Base-by-base conservation (phyloP, 1,139 yeast genomes). In the Kodamaea alishanica region DNA sequence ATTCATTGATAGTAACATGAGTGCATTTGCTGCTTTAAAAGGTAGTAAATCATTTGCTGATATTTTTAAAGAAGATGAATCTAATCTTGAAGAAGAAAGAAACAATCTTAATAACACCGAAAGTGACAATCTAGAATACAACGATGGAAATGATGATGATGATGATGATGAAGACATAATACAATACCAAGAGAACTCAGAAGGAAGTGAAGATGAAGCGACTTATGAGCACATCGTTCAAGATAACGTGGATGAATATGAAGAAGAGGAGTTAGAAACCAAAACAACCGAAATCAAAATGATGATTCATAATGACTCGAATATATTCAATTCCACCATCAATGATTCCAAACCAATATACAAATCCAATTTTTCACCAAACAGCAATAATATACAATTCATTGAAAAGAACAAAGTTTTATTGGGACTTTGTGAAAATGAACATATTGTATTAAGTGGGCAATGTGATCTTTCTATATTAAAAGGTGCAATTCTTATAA, bases 401-500 rank as follows among this genome's bases (percentile, higher is more conserved):
- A 8, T 54, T 34, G 54, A 54, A 1, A 58, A 59, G 1, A 51
- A 60, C 6, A 52, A 60, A 32, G 59, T 71, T 1, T 46, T 61
- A 5, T 39, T 79, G 22, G 82, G 78, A 0, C 58, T 81, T 15
- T 63, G 62, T 35, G 52, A 54, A 3, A 61, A 63, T 32, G 84
- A 85, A 49, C 63, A 61, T 28, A 47, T 86, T 2, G 59, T 79
- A 26, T 43, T 85, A 2, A 68, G 72, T 32, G 96, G 96, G 0
- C 80, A 77, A 46, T 82, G 73, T 49, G 53, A 48, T 6, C 37
- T 86, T 22, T 61, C 63, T 6, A 65, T 86, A 0, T 67, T 75
- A 37, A 65, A 77, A 50, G 96, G 96, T 10, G 77, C 81, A 0
- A 54, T 68, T 0, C 54, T 80, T 8, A 66, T 84, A 35, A 84